These are phyloP conservation scores for Pseudogymnoascus verrucosus DNA, from an alignment of 2,329 filamentous ascomycete genomes.

Conservation along the genomic window DNA sequence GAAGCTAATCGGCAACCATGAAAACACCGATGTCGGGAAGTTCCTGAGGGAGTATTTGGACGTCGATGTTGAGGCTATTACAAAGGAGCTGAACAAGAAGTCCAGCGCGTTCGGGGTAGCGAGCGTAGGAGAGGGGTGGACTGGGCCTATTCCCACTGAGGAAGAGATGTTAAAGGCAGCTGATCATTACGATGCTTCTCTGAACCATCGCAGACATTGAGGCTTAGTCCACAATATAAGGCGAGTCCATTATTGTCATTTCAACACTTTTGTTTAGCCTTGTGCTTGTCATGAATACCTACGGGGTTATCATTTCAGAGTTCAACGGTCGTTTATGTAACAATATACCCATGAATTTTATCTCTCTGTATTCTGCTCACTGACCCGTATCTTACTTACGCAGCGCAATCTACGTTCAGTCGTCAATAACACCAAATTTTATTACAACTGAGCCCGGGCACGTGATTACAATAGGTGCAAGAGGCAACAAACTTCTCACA, in stretches of 20 bases:
- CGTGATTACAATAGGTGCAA: neutral
- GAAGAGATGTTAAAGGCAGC: slow-evolving; percentile 14
- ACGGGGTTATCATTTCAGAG: neutral
- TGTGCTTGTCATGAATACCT: neutral
- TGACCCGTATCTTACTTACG: neutral
- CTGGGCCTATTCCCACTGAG: slow-evolving; percentile 20
- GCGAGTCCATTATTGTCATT: neutral
- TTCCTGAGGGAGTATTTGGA: slow-evolving; percentile 75
- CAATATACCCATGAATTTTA: slow-evolving; percentile 4
- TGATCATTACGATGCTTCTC: neutral
- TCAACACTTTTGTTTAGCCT: neutral
- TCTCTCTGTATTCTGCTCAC: neutral
- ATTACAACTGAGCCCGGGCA: neutral
- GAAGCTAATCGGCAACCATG: slow-evolving; percentile 73
- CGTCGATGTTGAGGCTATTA: slow-evolving; percentile 72
- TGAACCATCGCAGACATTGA: neutral
- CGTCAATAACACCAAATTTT: neutral
- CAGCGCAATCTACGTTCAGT: neutral
- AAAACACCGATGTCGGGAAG: slow-evolving; percentile 85
- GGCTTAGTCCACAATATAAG: neutral
- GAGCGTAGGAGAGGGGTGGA: slow-evolving; percentile 15
- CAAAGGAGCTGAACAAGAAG: slow-evolving; percentile 51
- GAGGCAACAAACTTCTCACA: neutral
- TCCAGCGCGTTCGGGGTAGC: slow-evolving; percentile 15
- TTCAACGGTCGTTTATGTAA: neutral